Percentiles rank a stretch among this genome's conserved stretches.
Conservation (phyloP, 2,329 filamentous ascomycete genomes). For the Amauroascus verrucosus region DNA sequence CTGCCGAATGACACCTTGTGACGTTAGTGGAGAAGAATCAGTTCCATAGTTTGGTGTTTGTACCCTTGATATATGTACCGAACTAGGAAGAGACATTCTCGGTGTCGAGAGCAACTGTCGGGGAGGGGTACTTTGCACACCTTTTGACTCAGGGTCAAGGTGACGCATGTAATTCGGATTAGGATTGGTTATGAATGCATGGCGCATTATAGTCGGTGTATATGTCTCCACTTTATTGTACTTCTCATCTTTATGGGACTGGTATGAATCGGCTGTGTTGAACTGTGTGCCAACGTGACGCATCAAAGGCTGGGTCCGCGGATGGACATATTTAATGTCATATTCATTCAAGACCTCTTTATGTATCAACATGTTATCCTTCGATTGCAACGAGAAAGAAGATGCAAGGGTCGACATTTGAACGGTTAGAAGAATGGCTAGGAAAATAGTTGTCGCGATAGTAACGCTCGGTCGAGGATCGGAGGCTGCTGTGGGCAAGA, state of each 20-base stretch:
- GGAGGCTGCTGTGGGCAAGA: constrained; percentile 64
- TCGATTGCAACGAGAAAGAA: constrained; percentile 71
- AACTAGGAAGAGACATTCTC: constrained; percentile 18
- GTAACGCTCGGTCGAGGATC: constrained; percentile 78
- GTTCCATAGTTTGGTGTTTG: constrained; percentile 39
- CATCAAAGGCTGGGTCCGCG: constrained; percentile 70
- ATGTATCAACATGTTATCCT: constrained; percentile 74
- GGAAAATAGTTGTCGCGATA: constrained; percentile 68
- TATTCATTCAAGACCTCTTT: constrained; percentile 93
- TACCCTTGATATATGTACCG: constrained; percentile 25
- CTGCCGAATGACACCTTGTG: constrained; percentile 42
- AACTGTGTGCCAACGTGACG: constrained; percentile 72
- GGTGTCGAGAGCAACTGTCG: constrained; percentile 24
- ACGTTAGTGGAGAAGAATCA: constrained; percentile 38
- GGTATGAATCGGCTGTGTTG: constrained; percentile 35
- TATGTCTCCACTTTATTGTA: constrained; percentile 51
- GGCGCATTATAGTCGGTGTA: constrained; percentile 53
- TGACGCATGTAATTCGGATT: constrained; percentile 71
- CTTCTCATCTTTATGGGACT: constrained; percentile 34
- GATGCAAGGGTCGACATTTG: constrained; percentile 66
- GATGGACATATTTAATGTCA: constrained; percentile 89
- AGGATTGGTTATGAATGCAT: constrained; percentile 68
- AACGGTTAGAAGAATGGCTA: constrained; percentile 63
- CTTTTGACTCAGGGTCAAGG: constrained; percentile 54
- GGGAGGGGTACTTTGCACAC: constrained; percentile 35